phyloP scores from a whole-genome alignment of 768 basidiomycete species.

The Leccinum aurantiacum region DNA sequence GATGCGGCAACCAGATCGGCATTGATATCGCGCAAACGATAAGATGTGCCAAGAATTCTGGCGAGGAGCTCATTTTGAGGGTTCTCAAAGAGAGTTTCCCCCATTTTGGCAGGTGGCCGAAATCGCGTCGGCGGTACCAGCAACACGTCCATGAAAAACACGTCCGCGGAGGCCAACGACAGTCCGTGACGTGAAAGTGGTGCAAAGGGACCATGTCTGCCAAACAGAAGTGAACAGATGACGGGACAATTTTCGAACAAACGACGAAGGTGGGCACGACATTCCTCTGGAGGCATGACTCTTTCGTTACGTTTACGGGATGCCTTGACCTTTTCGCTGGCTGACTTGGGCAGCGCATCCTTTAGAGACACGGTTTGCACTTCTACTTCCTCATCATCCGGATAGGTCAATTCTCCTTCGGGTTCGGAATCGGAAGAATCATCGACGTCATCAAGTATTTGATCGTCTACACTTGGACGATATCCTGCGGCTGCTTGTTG shows the following conservation, averaged over 20 bases:
- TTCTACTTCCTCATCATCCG: slow-evolving; percentile 53
- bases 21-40: slow-evolving; percentile 77
- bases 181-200: slow-evolving; percentile 58
- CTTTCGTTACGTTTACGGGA: slow-evolving; percentile 84
- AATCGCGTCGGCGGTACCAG: slow-evolving; percentile 94
- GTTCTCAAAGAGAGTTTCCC: slow-evolving; percentile 92
- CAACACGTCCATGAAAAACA: slow-evolving; percentile 95
- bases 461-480: slow-evolving; percentile 25
- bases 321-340: slow-evolving; percentile 76
- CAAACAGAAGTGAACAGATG: slow-evolving; percentile 88
- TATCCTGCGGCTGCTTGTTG: slow-evolving; percentile 27
- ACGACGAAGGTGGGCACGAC: slow-evolving; percentile 87
- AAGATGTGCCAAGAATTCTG: slow-evolving; percentile 76
- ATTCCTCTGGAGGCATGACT: slow-evolving; percentile 87
- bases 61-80: slow-evolving; percentile 91
- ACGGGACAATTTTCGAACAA: slow-evolving; percentile 80
- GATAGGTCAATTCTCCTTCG: slow-evolving; percentile 45
- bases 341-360: slow-evolving; percentile 60
- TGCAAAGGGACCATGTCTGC: slow-evolving; percentile 86
- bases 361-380: slow-evolving; percentile 30
- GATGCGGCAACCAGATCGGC: slow-evolving; percentile 59
- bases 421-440: slow-evolving; percentile 52
- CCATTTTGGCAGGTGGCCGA: slow-evolving; percentile 90
- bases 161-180: slow-evolving; percentile 78
- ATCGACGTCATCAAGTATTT: slow-evolving; percentile 42